These are phyloP conservation scores for Venturia oleaginea DNA, from an alignment of 2,329 filamentous ascomycete genomes.

Conservation along the genomic window DNA sequence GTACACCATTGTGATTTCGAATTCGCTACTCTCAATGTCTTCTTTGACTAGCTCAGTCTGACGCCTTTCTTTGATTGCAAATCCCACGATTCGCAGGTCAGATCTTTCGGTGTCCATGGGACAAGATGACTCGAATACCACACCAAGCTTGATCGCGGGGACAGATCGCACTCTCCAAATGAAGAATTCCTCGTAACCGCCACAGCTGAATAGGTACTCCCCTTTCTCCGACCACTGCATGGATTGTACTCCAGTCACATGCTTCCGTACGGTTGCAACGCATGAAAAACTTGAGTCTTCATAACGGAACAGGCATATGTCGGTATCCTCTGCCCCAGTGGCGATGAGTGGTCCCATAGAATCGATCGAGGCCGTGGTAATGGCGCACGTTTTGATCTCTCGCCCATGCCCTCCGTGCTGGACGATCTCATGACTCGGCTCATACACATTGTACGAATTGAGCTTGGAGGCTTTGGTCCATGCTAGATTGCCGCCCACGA, in stretches of 20 bases:
- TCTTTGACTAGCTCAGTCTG: conserved; percentile 18
- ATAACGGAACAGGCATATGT: conserved; percentile 55
- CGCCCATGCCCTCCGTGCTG: conserved; percentile 71
- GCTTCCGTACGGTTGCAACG: conserved; percentile 50
- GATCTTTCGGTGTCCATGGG: conserved; percentile 40
- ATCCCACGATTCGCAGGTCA: conserved; percentile 75
- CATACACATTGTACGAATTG: conserved; percentile 32
- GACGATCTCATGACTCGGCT: conserved; percentile 40
- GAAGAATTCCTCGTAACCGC: conserved; percentile 80
- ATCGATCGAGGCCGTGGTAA: conserved; percentile 25
- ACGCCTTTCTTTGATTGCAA: conserved; percentile 45
- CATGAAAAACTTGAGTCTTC: conserved; percentile 20
- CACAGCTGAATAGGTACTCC: conserved; percentile 71
- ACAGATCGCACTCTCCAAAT: conserved; percentile 62
- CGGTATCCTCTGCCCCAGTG: conserved; percentile 62
- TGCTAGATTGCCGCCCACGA: conserved; percentile 47
- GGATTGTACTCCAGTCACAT: conserved; percentile 76
- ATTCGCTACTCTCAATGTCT: conserved; percentile 21
- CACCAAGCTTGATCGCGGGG: conserved; percentile 44
- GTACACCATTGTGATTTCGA: conserved; percentile 62
- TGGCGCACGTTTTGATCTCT: conserved; percentile 63
- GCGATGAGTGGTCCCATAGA: conserved; percentile 40
- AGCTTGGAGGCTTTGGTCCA: conserved; percentile 63
- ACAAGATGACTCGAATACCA: conserved; percentile 43
- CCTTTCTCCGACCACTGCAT: conserved; percentile 63